Base-by-base conservation (phyloP, 345 rosid genomes). In the Gossypium herbaceum region DNA sequence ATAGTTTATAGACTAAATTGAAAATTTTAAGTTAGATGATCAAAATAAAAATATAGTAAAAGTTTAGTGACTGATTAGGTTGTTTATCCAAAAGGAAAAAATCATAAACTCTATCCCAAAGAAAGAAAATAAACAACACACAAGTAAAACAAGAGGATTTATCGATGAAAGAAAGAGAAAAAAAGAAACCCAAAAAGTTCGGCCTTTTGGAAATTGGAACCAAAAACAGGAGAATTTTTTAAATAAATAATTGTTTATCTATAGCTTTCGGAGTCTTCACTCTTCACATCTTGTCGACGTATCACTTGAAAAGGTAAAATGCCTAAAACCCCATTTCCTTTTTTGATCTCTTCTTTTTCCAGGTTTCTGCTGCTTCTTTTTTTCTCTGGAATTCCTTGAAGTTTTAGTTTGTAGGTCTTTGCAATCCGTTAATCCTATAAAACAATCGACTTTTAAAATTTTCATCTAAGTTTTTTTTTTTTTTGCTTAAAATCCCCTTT, bases 241-340 rank as follows among this genome's bases (percentile, higher is more conserved):
- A 34, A 34, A 34, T 34, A 34, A 34, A 34, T 34, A 34, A 4
- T 34, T 24, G n/a, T 9, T 64, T 16, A n/a, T 64, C 51, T n/a
- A 9, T 15, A 41, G 68, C 5, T 15, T 64, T 34, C 41, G 24
- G 51, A 10, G 25, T 39, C 25, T n/a, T 41, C 41, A 34, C 7
- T 34, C 41, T 5, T 5, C 50, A 41, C 69, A 41, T 45, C 25
- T 22, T 4, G 48, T 64, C 27, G 69, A 41, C 69, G 69, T 64
- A 64, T 25, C 22, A 48, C 3, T 15, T 29, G 58, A 22, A 68
- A 50, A 50, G 72, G 58, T 50, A 25, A 68, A 68, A 57, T 75
- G 59, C 29, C 80, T 73, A 76, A 55, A 61, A 20, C 16, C 50
- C 43, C 43, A 7, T 22, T 58, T 22, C 19, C 48, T 12, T 20